phyloP scores from a whole-genome alignment of 2,329 filamentous ascomycete genomes.

The Colletotrichum orbiculare region DNA sequence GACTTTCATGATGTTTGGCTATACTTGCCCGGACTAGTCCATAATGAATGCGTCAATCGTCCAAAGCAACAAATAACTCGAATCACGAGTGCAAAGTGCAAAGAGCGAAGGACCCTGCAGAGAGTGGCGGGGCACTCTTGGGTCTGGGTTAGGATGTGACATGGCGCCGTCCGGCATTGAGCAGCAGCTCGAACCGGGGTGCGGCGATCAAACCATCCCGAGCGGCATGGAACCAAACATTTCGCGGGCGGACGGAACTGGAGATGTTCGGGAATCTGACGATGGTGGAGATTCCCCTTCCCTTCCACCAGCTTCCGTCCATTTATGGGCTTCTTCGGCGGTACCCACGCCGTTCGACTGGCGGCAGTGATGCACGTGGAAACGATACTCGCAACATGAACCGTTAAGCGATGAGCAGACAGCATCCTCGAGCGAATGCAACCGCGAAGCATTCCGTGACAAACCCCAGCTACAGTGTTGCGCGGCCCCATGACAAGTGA shows the following conservation, averaged over 20 bases:
- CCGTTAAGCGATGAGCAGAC: not conserved
- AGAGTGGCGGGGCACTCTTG: too few relatives aligned
- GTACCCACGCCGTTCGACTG: slow-evolving; percentile 7
- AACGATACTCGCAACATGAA: slow-evolving; percentile 18
- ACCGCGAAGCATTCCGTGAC: slow-evolving; percentile 21
- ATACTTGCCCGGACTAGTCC: not conserved
- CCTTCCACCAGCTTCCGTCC: not conserved
- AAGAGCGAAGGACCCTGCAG: too few relatives aligned
- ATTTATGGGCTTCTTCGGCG: slow-evolving; percentile 12
- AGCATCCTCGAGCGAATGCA: slow-evolving; percentile 25
- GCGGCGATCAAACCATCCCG: slow-evolving; percentile 35
- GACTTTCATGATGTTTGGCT: slow-evolving; percentile 3
- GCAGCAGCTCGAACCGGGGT: slow-evolving; percentile 11
- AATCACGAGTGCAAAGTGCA: too few relatives aligned
- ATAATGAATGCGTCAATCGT: too few relatives aligned
- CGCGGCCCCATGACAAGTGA: slow-evolving; percentile 1
- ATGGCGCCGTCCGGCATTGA: slow-evolving; percentile 26
- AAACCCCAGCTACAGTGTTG: not conserved
- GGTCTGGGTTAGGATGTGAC: not conserved
- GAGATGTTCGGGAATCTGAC: slow-evolving; percentile 20
- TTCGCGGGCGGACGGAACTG: slow-evolving; percentile 6
- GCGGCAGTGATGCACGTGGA: slow-evolving; percentile 9
- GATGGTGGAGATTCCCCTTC: slow-evolving; percentile 4
- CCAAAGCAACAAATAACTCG: not conserved
- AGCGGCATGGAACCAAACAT: slow-evolving; percentile 25